Evolutionary conservation across 129 eudicot genomes (phyloP).

Genomic region (Silybum marianum): DNA sequence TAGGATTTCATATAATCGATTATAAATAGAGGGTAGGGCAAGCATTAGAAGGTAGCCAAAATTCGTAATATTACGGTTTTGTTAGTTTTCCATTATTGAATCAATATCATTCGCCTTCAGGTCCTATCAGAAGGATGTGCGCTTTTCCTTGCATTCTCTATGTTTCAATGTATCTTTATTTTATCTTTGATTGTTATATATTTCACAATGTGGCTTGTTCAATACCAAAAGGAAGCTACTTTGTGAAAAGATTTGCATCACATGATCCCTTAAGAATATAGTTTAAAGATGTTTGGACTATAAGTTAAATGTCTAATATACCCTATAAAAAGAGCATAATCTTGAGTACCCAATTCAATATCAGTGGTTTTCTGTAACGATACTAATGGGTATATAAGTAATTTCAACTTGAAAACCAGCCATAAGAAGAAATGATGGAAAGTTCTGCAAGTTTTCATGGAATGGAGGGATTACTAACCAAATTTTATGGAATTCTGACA

Average conservation of each 20-base stretch:
- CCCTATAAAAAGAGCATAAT: not conserved
- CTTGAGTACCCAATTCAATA: conserved; percentile 13
- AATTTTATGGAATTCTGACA: not conserved
- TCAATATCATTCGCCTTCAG: not conserved
- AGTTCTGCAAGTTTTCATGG: not conserved
- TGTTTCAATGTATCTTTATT: not conserved
- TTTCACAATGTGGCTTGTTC: not conserved
- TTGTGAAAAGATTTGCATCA: too few relatives aligned
- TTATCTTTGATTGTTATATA: not conserved
- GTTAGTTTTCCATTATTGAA: not conserved
- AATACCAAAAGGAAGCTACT: not conserved
- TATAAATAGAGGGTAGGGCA: not conserved
- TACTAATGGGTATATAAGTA: not conserved
- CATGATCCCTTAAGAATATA: too few relatives aligned
- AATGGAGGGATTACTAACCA: not conserved
- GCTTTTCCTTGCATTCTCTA: not conserved
- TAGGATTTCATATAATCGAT: not conserved
- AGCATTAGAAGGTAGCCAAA: not conserved
- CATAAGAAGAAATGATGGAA: not conserved
- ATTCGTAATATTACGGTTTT: not conserved
- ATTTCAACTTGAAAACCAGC: conserved; percentile 9
- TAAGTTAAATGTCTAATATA: conserved; percentile 4
- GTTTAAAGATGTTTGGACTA: conserved; percentile 1
- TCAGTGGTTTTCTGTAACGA: conserved; percentile 4
- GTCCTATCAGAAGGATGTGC: not conserved